Conservation (phyloP, 1,284 basidiomycete species). For the Bjerkandera adusta region DNA sequence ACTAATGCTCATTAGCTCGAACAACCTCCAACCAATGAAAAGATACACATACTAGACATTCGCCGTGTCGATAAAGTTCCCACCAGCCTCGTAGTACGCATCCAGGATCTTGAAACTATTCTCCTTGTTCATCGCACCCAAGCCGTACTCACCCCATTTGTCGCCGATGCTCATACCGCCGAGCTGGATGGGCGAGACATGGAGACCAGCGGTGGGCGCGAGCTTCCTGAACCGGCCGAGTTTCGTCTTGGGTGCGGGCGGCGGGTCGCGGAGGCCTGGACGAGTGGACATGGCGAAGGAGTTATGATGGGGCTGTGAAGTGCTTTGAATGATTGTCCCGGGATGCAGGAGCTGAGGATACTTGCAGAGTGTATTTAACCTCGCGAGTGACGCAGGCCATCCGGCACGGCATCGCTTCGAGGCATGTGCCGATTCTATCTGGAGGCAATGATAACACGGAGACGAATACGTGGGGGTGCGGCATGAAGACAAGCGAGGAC, state of each 20-base stretch:
- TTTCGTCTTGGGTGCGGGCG: slow-evolving; percentile 22
- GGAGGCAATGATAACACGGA: too few relatives aligned
- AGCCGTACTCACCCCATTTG: slow-evolving; percentile 31
- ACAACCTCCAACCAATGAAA: background rate
- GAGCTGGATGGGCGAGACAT: slow-evolving; percentile 44
- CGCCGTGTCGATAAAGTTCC: slow-evolving; percentile 57
- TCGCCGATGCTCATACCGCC: slow-evolving; percentile 48
- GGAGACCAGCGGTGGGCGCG: slow-evolving; percentile 26
- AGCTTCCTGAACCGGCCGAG: slow-evolving; percentile 44
- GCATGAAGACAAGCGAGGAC: too few relatives aligned
- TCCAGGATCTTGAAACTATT: slow-evolving; percentile 42
- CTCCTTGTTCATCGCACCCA: slow-evolving; percentile 31
- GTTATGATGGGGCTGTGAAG: too few relatives aligned
- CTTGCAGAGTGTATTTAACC: too few relatives aligned
- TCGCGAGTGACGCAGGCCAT: too few relatives aligned
- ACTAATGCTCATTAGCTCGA: background rate
- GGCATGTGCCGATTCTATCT: too few relatives aligned
- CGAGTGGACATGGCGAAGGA: too few relatives aligned
- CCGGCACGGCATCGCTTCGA: too few relatives aligned
- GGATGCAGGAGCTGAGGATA: too few relatives aligned
- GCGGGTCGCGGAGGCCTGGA: background rate
- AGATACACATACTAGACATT: slow-evolving; percentile 38
- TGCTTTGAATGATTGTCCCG: too few relatives aligned
- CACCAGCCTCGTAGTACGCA: slow-evolving; percentile 41
- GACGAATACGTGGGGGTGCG: too few relatives aligned